Conservation (phyloP, 805 yeast genomes). For the Lipomyces anomalus region DNA sequence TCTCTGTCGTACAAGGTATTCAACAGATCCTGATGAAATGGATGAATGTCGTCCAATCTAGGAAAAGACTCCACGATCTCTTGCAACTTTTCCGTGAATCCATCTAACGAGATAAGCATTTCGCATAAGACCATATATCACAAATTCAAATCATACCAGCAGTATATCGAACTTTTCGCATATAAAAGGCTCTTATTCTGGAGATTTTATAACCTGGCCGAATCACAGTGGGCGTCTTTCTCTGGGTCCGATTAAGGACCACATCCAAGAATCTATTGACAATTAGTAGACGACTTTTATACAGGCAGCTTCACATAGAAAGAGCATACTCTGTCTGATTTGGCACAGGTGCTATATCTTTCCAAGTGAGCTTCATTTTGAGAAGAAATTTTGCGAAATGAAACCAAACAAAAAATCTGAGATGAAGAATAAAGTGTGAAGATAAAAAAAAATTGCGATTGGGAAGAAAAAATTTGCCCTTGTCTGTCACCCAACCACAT, state of each 20-base stretch:
- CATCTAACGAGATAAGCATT: slow-evolving; percentile 39
- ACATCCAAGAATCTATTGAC: slow-evolving; percentile 67
- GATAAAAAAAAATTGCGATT: too few relatives aligned
- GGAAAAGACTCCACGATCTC: slow-evolving; percentile 88
- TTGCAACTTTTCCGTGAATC: slow-evolving; percentile 86
- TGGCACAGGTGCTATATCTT: slow-evolving; percentile 95
- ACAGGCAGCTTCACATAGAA: background rate
- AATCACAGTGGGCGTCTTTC: slow-evolving; percentile 98
- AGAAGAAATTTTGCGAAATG: background rate
- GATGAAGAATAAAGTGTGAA: too few relatives aligned
- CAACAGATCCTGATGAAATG: slow-evolving; percentile 96
- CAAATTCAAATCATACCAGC: slow-evolving; percentile 41
- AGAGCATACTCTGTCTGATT: slow-evolving; percentile 60
- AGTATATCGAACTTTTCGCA: slow-evolving; percentile 96
- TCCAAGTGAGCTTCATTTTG: slow-evolving; percentile 93
- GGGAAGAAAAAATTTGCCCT: too few relatives aligned
- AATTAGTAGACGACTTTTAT: background rate
- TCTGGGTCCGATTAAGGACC: slow-evolving; percentile 93
- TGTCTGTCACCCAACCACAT: too few relatives aligned
- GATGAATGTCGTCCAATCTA: slow-evolving; percentile 94
- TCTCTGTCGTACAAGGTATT: slow-evolving; percentile 97
- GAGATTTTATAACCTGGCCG: slow-evolving; percentile 94
- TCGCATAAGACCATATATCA: background rate
- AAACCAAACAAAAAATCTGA: too few relatives aligned
- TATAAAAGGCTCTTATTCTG: slow-evolving; percentile 93